Evolutionary conservation across 2,329 filamentous ascomycete species (phyloP).

Genomic region (Colletotrichum australisinense): DNA sequence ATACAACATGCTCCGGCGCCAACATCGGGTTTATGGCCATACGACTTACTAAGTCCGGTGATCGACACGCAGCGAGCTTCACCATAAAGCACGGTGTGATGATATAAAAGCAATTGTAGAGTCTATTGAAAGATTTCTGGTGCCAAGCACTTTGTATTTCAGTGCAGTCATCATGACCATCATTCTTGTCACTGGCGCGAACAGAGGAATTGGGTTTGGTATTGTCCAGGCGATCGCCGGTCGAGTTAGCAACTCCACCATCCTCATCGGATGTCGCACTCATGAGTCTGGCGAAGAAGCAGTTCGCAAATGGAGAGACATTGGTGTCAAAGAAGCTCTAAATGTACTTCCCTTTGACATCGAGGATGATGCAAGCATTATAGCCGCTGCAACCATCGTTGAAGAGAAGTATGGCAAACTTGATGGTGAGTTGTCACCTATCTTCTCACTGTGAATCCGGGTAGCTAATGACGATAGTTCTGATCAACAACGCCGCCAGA

Average conservation of each 20-base stretch:
- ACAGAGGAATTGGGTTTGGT: not conserved
- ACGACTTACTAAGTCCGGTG: not conserved
- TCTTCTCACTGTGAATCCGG: not conserved
- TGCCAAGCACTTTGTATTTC: not conserved
- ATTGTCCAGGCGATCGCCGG: not conserved
- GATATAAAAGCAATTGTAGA: not conserved
- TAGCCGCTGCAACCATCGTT: not conserved
- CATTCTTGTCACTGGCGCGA: conserved; percentile 1
- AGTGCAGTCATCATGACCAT: not conserved
- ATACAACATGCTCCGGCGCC: not conserved
- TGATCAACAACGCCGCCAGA: not conserved
- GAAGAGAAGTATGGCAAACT: not conserved
- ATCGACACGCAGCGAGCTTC: no score
- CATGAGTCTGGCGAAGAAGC: not conserved
- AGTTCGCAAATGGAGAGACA: not conserved
- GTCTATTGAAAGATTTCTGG: not conserved
- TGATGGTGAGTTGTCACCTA: not conserved
- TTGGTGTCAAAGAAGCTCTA: not conserved
- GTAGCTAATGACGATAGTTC: not conserved
- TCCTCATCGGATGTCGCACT: not conserved
- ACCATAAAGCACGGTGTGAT: no score
- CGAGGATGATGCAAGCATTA: not conserved
- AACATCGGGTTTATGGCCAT: not conserved
- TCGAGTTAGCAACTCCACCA: not conserved
- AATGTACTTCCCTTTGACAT: not conserved